phyloP scores from a whole-genome alignment of 31 red algal species.

The Asparagopsis taxiformis region DNA sequence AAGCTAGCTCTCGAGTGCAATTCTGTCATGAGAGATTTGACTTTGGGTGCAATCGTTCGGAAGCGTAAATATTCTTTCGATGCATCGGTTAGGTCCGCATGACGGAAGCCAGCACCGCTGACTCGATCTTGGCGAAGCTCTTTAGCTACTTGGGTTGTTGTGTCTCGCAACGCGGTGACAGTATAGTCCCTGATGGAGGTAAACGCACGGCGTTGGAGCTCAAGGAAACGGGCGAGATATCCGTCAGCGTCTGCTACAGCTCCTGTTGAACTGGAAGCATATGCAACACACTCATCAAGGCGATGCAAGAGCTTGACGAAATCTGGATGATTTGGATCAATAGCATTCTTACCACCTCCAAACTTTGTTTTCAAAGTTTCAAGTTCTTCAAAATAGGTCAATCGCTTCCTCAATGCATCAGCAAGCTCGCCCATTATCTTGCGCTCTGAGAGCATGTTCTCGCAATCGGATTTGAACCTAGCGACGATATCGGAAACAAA shows the following conservation, averaged over 20 bases:
- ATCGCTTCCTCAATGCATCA: constrained; percentile 61
- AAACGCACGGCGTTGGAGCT: constrained; percentile 71
- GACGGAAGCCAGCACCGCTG: constrained; percentile 32
- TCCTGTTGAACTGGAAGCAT: constrained; percentile 66
- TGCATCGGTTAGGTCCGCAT: constrained; percentile 76
- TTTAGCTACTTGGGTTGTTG: constrained; percentile 46
- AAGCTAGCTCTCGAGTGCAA: constrained; percentile 39
- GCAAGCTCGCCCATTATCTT: constrained; percentile 65
- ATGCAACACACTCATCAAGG: constrained; percentile 83
- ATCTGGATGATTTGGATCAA: constrained; percentile 50
- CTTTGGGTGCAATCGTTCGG: constrained; percentile 51
- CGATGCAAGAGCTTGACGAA: constrained; percentile 75
- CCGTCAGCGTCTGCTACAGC: constrained; percentile 88
- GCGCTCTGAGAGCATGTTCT: constrained; percentile 63
- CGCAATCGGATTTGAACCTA: constrained; percentile 53
- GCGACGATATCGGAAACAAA: constrained; percentile 28
- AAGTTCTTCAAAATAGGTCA: constrained; percentile 84
- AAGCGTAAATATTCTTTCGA: constrained; percentile 72
- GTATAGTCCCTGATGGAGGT: constrained; percentile 61
- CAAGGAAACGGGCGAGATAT: constrained; percentile 76
- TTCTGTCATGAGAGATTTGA: constrained; percentile 71
- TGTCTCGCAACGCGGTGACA: constrained; percentile 38
- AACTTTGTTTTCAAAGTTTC: constrained; percentile 66
- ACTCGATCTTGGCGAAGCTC: constrained; percentile 49
- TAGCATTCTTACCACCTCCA: constrained; percentile 40